Evolutionary conservation across 1,284 basidiomycete species (phyloP), one percentile per base, ranked within the genome.

Genomic region (Trichosporon ovoides): DNA sequence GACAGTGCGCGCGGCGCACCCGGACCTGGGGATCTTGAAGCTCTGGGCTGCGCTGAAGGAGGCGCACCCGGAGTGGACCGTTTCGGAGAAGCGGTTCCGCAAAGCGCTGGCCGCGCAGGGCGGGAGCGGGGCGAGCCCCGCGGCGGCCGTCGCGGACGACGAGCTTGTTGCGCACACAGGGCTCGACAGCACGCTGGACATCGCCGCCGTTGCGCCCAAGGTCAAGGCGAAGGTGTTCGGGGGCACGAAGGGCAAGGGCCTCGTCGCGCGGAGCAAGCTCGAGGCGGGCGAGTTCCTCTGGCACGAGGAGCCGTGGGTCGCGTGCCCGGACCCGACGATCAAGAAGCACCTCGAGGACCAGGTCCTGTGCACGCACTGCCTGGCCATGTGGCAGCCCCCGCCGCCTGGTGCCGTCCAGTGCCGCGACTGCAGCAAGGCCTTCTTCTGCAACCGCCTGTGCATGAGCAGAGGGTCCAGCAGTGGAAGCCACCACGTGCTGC

Each of bases 361-460:
- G 35, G 56, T 57, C 16, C 69, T 74, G 68, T 76, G 74, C 57
- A 60, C 66, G 13, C 64, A 71, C 58, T 76, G 74, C 55, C 65
- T 76, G 14, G 61, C 62, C 13, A 31, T 69, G 31, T 74, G 70
- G 62, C 53, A 40, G 22, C 63, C 65, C 5, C 58, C 53, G 22
- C 70, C 71, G 16, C 62, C 66, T 0, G 36, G 68, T 3, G 62
- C 66, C 14, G 61, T 67, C 31, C 52, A 65, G n/a, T 76, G 74
- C 55, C 58, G 58, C 1, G 38, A 59, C 18, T 76, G 74, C 58
- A 33, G 56, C 66, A 79, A 82, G 13, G 83, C 84, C 9, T 79
- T 83, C 38, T 94, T 91, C 78, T 93, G 91, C 78, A 88, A 84
- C 63, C 82, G 87, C 3, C 81, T 89, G 1, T 93, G 91, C 70